Base-by-base conservation (phyloP, 352 stramenopile genomes). In the Globisporangium parvum region DNA sequence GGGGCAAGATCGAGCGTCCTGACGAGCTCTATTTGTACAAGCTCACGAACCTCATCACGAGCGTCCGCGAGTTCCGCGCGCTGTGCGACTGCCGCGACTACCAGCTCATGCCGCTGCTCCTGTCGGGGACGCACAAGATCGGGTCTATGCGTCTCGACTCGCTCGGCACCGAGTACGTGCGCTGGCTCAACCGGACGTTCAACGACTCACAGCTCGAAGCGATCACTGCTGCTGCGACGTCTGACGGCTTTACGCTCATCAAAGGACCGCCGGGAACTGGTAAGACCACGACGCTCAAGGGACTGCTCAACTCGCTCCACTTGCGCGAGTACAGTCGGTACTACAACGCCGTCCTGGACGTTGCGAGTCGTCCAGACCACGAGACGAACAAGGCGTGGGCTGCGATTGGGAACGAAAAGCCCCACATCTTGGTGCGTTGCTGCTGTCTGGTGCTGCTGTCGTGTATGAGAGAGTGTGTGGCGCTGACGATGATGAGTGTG, bases 221-320 rank as follows among this genome's bases (percentile, higher is more conserved):
- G 1, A 97, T 97, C 60, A 80, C 77, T 14, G 87, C 83, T 2
- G 87, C 85, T 0, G 87, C 88, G 26, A 96, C 83, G 2, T 96
- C 80, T 11, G 66, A 92, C 26, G 91, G 91, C 1, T 97, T 97
- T 55, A 96, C 87, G 35, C 53, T 97, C 33, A 96, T 97, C 67
- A 97, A 97, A 59, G 91, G 85, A 12, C 85, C 85, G 1, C 80
- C 85, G 47, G 87, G 88, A 0, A 97, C 90, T 31, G 91, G 91
- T 50, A 97, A 97, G 63, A 97, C 91, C 6, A 96, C 88, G 12
- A 97, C 91, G 6, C 69, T 97, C 5, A 95, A 95, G 60, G 91
- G 87, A 0, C 55, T 97, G 51, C 67, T 97, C 12, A 97, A 97
- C 55, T 95, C 88, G 40, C 63, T 97, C 20, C 91, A 97, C 75